Evolutionary conservation across 805 yeast species (phyloP).

Genomic region (Clavispora asparagi): DNA sequence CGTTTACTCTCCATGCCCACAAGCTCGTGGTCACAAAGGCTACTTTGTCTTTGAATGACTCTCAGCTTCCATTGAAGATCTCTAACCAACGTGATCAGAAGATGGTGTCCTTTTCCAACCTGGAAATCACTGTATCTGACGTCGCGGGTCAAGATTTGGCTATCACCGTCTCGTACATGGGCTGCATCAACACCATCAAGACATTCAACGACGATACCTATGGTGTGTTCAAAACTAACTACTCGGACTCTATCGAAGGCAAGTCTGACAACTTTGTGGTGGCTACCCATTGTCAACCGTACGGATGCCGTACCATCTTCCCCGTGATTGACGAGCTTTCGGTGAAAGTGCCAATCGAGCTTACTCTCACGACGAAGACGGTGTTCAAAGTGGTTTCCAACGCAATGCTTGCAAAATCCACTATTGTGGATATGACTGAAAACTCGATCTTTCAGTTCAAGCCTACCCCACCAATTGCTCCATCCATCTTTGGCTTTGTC

Average conservation of each 20-base stretch:
- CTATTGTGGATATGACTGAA: constrained; percentile 16
- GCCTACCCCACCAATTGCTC: constrained; percentile 53
- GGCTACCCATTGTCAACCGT: constrained; percentile 73
- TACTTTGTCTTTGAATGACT: constrained; percentile 12
- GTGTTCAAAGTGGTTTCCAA: constrained; percentile 51
- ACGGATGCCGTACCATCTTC: constrained; percentile 54
- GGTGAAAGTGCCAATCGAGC: constrained; percentile 46
- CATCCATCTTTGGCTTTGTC: constrained; percentile 64
- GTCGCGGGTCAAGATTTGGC: constrained; percentile 7
- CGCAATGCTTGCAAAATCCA: constrained; percentile 25
- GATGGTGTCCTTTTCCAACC: constrained; percentile 23
- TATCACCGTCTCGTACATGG: constrained; percentile 40
- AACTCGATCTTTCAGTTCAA: constrained; percentile 39
- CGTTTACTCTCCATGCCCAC: constrained; percentile 35
- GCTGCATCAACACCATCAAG: constrained; percentile 44
- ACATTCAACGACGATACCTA: constrained; percentile 53
- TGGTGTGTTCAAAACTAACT: constrained; percentile 68
- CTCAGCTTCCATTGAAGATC: constrained; percentile 19
- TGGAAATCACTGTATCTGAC: constrained; percentile 7
- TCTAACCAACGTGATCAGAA: constrained; percentile 38
- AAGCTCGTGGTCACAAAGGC: constrained; percentile 38
- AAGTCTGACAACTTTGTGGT: constrained; percentile 46
- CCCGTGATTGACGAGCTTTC: constrained; percentile 67
- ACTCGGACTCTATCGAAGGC: constrained; percentile 46
- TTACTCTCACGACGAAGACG: constrained; percentile 42